A percentile compares a stretch with the other conserved stretches of the same genome.
Evolutionary conservation across 352 stramenopile genomes (phyloP).

Genomic region (Phytophthora tentaculata): DNA sequence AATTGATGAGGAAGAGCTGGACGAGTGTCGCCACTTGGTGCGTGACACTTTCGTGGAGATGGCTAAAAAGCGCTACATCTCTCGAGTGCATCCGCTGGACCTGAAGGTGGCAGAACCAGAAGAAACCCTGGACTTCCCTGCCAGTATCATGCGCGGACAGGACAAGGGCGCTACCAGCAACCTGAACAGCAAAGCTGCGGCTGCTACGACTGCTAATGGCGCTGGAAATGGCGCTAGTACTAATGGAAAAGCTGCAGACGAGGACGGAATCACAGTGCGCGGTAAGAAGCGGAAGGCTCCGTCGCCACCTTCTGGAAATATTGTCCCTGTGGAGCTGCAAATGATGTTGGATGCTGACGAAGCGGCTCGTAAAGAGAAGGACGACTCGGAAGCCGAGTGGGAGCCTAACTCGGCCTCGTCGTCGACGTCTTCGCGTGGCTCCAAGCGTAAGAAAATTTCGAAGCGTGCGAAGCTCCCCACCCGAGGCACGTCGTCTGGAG

Average conservation of each 20-base stretch:
- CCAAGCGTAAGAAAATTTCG: constrained; percentile 70
- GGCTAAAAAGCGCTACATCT: constrained; percentile 90
- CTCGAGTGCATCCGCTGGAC: constrained; percentile 83
- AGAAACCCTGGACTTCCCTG: constrained; percentile 63
- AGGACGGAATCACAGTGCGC: constrained; percentile 80
- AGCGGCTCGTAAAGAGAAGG: constrained; percentile 42
- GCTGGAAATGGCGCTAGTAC: constrained; percentile 18
- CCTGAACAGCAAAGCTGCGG: constrained; percentile 17
- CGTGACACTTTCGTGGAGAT: constrained; percentile 85
- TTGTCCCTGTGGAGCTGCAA: constrained; percentile 83
- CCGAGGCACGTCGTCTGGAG: constrained; percentile 41
- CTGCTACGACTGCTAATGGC: constrained; percentile 17
- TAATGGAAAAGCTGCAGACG: constrained; percentile 32
- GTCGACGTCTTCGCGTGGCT: constrained; percentile 35
- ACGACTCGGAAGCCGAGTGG: constrained; percentile 70
- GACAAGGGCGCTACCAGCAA: constrained; percentile 36
- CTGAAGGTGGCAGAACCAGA: constrained; percentile 72
- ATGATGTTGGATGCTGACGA: constrained; percentile 88
- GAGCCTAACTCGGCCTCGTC: constrained; percentile 44
- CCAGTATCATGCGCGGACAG: constrained; percentile 66
- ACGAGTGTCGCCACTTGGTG: constrained; percentile 64
- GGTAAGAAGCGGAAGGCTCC: constrained; percentile 66
- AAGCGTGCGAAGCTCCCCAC: constrained; percentile 86
- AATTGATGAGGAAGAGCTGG: constrained; percentile 76
- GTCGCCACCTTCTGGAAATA: constrained; percentile 38